phyloP scores from a whole-genome alignment of 345 rosid genomes.

The Durio zibethinus region DNA sequence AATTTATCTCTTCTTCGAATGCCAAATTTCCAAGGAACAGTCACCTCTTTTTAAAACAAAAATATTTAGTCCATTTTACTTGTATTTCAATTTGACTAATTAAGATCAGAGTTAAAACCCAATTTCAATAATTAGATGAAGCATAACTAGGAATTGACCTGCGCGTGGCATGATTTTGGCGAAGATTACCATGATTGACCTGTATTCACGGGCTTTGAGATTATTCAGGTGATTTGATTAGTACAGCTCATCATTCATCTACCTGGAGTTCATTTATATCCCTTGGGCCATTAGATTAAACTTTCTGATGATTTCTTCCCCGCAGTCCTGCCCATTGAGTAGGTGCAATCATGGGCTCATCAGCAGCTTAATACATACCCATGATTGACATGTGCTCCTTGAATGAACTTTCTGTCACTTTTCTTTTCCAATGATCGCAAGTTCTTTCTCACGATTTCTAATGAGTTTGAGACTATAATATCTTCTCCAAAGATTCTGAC shows the following conservation, averaged over 20 bases:
- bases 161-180: neutral
- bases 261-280: slow-evolving; percentile 1
- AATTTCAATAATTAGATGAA: neutral
- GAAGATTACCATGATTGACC: neutral
- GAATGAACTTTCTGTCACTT: slow-evolving; percentile 8
- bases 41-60: too few relatives aligned
- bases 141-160: neutral
- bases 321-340: neutral
- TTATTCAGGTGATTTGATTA: slow-evolving; percentile 10
- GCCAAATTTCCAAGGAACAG: neutral
- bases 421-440: neutral
- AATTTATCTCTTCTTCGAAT: too few relatives aligned
- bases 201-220: neutral
- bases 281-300: neutral
- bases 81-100: too few relatives aligned
- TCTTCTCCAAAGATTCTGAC: slow-evolving; percentile 18
- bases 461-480: slow-evolving; percentile 1
- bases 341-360: slow-evolving; percentile 31
- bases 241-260: slow-evolving; percentile 6
- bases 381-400: slow-evolving; percentile 32
- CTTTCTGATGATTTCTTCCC: slow-evolving; percentile 2
- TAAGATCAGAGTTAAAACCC: too few relatives aligned
- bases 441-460: neutral
- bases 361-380: slow-evolving; percentile 13
- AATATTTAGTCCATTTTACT: too few relatives aligned